Evolutionary conservation across 305 asterid species (phyloP).

Genomic region (Stenogyne calaminthoides): DNA sequence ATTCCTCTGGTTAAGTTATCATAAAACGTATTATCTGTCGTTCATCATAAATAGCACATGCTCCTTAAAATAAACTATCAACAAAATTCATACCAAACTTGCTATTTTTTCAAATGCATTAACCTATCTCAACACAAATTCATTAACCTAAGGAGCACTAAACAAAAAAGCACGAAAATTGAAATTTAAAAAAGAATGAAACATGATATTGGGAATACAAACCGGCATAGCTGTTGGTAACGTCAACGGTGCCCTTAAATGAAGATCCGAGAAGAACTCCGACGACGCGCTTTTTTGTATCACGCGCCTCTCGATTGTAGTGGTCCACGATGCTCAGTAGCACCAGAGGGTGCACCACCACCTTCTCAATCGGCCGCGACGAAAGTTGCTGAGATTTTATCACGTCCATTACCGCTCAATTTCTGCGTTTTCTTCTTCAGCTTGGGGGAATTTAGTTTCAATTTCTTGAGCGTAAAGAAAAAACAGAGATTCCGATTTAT

Average conservation of each 20-base stretch:
- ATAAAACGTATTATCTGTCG: background rate
- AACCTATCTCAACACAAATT: background rate
- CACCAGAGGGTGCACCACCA: conserved; percentile 91
- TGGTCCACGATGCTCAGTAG: conserved; percentile 90
- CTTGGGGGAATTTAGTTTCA: background rate
- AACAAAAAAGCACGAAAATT: background rate
- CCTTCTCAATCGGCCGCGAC: conserved; percentile 80
- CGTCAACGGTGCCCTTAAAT: conserved; percentile 84
- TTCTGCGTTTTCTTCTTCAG: background rate
- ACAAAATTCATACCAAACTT: background rate
- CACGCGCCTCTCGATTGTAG: conserved; percentile 90
- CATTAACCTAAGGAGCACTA: background rate
- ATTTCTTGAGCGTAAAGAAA: conserved; percentile 38
- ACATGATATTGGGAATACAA: conserved; percentile 42
- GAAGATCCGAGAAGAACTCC: conserved; percentile 87
- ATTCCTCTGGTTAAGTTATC: background rate
- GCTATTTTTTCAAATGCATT: background rate
- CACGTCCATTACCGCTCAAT: conserved; percentile 62
- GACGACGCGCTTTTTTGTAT: conserved; percentile 77
- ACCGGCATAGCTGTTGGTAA: conserved; percentile 96
- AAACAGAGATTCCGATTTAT: conserved; percentile 8
- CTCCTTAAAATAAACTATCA: background rate
- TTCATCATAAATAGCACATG: background rate
- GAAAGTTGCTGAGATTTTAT: conserved; percentile 87
- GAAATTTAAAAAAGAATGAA: conserved; percentile 15